Evolutionary conservation across 208 protist species (phyloP).

Genomic region (Wallacemonas rigidus): DNA sequence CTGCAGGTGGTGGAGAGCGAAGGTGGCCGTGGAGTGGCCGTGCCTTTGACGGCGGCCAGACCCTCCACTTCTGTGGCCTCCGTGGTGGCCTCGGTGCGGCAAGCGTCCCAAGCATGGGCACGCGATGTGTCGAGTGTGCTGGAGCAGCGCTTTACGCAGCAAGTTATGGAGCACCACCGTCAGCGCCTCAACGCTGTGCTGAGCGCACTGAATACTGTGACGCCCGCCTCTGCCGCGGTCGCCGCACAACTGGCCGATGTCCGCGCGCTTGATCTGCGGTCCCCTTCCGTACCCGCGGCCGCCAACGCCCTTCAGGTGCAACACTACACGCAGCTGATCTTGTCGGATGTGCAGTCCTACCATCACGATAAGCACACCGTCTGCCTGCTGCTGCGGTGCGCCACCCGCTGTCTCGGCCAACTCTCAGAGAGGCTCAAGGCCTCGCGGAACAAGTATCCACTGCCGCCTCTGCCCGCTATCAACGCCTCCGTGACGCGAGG

Average conservation of each 20-base stretch:
- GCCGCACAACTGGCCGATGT: slow-evolving; percentile 30
- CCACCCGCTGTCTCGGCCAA: slow-evolving; percentile 44
- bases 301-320: slow-evolving; percentile 46
- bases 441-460: slow-evolving; percentile 31
- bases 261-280: slow-evolving; percentile 14
- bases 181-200: slow-evolving; percentile 53
- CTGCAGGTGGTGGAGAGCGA: slow-evolving; percentile 23
- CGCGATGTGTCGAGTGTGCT: slow-evolving; percentile 47
- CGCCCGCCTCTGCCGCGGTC: slow-evolving; percentile 32
- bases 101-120: slow-evolving; percentile 48
- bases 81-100: slow-evolving; percentile 13
- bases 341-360: slow-evolving; percentile 60
- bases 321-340: slow-evolving; percentile 48
- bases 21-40: not conserved
- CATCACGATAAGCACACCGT: slow-evolving; percentile 64
- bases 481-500: slow-evolving; percentile 40
- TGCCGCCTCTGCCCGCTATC: slow-evolving; percentile 75
- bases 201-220: slow-evolving; percentile 33
- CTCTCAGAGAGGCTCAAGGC: slow-evolving; percentile 38
- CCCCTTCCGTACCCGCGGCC: slow-evolving; percentile 27
- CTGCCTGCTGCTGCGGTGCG: slow-evolving; percentile 48
- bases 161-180: slow-evolving; percentile 70
- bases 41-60: not conserved
- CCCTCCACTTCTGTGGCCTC: not conserved
- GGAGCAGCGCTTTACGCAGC: slow-evolving; percentile 50